A percentile compares a stretch with the other conserved stretches of the same genome.
phyloP scores from a whole-genome alignment of 371 early-diverging fungal species.

The Blastocladiella emersonii region DNA sequence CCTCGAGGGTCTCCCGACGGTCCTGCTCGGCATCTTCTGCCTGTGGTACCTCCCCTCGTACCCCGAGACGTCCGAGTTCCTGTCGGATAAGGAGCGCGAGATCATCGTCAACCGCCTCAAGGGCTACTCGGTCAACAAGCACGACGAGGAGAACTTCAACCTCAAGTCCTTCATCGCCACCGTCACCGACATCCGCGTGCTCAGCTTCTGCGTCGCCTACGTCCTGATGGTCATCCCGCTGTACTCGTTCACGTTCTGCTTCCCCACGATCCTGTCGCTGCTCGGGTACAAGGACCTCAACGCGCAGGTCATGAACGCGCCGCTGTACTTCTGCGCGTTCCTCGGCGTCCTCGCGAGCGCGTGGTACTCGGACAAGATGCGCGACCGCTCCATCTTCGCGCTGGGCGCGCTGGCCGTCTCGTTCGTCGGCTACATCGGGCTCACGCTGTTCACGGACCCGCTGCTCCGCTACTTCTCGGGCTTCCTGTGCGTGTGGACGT shows the following conservation, averaged over 20 bases:
- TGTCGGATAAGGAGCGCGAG: slow-evolving; percentile 13
- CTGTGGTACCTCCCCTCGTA: slow-evolving; percentile 48
- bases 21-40: slow-evolving; percentile 22
- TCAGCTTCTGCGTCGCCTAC: not conserved
- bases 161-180: not conserved
- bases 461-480: no score
- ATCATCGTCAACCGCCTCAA: not conserved
- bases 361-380: no score
- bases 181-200: not conserved
- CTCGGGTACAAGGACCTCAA: slow-evolving; percentile 4
- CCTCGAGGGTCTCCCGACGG: slow-evolving; percentile 29
- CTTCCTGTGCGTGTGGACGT: no score
- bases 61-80: slow-evolving; percentile 44
- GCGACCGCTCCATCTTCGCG: no score
- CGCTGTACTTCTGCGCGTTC: slow-evolving; percentile 5
- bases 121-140: not conserved
- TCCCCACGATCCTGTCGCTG: not conserved
- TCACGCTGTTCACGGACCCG: no score
- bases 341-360: no score
- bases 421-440: no score
- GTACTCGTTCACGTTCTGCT: not conserved
- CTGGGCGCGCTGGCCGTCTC: no score
- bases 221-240: no score
- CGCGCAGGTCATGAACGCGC: slow-evolving; percentile 2
- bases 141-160: not conserved